Conservation (phyloP, 2,329 filamentous ascomycete genomes). For the Escovopsis weberi region DNA sequence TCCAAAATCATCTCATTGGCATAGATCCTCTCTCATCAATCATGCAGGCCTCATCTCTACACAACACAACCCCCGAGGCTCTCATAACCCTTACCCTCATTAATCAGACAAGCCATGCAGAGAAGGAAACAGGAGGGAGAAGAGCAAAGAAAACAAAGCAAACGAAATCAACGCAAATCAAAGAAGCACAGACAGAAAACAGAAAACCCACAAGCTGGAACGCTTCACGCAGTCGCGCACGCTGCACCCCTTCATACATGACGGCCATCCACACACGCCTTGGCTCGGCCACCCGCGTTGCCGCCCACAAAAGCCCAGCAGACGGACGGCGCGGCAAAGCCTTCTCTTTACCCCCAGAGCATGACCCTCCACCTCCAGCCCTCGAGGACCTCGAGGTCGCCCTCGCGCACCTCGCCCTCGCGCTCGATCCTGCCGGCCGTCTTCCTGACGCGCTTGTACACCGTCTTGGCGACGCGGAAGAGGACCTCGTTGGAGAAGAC, state of each 20-base stretch:
- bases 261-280: too few species aligned
- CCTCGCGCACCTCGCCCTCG: slow-evolving; percentile 29
- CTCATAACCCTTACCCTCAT: too few species aligned
- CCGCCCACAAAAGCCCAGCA: not conserved
- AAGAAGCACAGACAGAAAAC: too few species aligned
- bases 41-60: not conserved
- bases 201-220: not conserved
- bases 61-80: not conserved
- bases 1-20: too few species aligned
- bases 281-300: too few species aligned
- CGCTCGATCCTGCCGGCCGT: slow-evolving; percentile 35
- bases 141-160: too few species aligned
- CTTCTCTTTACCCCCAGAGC: slow-evolving; percentile 22
- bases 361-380: slow-evolving; percentile 45
- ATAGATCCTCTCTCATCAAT: too few species aligned
- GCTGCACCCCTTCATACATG: not conserved
- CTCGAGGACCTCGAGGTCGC: slow-evolving; percentile 33
- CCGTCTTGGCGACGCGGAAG: slow-evolving; percentile 37
- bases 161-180: too few species aligned
- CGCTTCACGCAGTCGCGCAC: too few species aligned
- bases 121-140: too few species aligned
- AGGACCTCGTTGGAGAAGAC: slow-evolving; percentile 45
- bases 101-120: too few species aligned
- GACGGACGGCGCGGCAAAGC: not conserved
- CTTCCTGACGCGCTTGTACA: slow-evolving; percentile 34